These are phyloP conservation scores for Didymella arachidicola DNA, from an alignment of 2,329 filamentous ascomycete genomes.

Conservation along the genomic window DNA sequence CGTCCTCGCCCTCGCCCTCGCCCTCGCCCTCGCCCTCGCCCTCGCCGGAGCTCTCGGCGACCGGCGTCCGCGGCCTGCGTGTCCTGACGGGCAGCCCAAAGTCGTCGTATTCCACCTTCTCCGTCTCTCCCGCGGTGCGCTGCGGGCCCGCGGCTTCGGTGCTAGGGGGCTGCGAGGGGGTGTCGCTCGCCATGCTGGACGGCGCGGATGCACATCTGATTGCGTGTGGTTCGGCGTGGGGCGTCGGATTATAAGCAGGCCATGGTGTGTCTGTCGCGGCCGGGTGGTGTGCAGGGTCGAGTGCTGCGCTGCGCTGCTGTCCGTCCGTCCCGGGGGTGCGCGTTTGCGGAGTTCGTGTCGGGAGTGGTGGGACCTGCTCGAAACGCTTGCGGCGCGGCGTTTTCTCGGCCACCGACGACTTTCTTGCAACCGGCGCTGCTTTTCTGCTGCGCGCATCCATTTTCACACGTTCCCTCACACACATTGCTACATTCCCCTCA, in stretches of 20 bases:
- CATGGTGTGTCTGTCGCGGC: conserved; percentile 1
- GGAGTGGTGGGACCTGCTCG: neutral
- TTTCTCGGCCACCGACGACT: conserved; percentile 11
- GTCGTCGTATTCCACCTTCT: conserved; percentile 66
- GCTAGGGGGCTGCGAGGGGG: conserved; percentile 40
- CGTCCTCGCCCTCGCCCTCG: conserved; percentile 36
- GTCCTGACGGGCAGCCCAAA: conserved; percentile 73
- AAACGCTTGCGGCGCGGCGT: conserved; percentile 1
- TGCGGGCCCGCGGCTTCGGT: conserved; percentile 32
- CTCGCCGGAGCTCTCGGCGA: conserved; percentile 39
- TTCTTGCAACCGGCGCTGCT: conserved; percentile 13
- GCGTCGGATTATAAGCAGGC: conserved; percentile 10
- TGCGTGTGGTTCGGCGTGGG: neutral
- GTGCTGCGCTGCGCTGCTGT: neutral
- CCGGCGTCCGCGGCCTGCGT: conserved; percentile 43
- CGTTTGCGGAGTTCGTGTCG: conserved; percentile 8
- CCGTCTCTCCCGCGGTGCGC: conserved; percentile 22
- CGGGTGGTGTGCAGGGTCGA: conserved; percentile 17
- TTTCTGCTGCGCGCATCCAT: neutral
- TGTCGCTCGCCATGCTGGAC: conserved; percentile 38
- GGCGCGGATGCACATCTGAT: conserved; percentile 7
- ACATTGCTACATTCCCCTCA: conserved; percentile 1
- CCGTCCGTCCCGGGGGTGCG: neutral
- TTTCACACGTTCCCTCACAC: conserved; percentile 1
- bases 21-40: conserved; percentile 38